Evolutionary conservation across 1,284 basidiomycete species (phyloP).

Genomic region (Ganoderma lucidum): DNA sequence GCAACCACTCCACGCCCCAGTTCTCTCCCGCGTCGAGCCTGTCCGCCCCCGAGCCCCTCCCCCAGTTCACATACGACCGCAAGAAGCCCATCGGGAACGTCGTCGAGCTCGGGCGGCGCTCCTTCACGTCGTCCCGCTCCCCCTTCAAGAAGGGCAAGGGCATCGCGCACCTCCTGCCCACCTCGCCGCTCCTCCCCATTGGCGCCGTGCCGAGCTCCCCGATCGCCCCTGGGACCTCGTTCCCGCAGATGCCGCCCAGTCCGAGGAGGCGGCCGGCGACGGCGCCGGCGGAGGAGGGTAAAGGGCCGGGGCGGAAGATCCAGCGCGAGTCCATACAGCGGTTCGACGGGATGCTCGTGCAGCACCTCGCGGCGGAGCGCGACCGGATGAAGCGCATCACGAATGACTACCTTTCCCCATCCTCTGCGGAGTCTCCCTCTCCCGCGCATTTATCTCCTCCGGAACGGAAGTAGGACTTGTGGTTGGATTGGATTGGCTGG

Average conservation of each 20-base stretch:
- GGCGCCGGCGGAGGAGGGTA: constrained; percentile 35
- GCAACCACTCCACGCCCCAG: constrained; percentile 48
- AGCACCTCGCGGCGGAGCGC: constrained; percentile 79
- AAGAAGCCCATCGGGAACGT: constrained; percentile 43
- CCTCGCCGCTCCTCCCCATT: constrained; percentile 30
- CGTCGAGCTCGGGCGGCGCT: constrained; percentile 33
- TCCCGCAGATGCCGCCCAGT: background rate
- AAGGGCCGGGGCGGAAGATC: constrained; percentile 36
- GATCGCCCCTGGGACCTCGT: constrained; percentile 20
- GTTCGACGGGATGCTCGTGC: constrained; percentile 76
- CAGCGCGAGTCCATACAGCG: constrained; percentile 63
- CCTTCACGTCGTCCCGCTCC: constrained; percentile 32
- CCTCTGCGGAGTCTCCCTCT: constrained; percentile 24
- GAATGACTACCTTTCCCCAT: constrained; percentile 40
- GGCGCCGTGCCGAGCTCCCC: constrained; percentile 29
- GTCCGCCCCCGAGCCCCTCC: constrained; percentile 26
- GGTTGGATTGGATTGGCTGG: background rate
- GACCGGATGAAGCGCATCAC: constrained; percentile 78
- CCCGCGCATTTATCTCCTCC: constrained; percentile 14
- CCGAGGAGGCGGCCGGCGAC: constrained; percentile 32
- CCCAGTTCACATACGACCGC: constrained; percentile 33
- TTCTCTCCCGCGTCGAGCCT: constrained; percentile 43
- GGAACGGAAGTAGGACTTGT: constrained; percentile 10
- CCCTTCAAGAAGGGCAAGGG: constrained; percentile 33
- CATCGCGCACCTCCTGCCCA: constrained; percentile 21